Evolutionary conservation across 257 asterid species (phyloP).

Genomic region (Coffea canephora): DNA sequence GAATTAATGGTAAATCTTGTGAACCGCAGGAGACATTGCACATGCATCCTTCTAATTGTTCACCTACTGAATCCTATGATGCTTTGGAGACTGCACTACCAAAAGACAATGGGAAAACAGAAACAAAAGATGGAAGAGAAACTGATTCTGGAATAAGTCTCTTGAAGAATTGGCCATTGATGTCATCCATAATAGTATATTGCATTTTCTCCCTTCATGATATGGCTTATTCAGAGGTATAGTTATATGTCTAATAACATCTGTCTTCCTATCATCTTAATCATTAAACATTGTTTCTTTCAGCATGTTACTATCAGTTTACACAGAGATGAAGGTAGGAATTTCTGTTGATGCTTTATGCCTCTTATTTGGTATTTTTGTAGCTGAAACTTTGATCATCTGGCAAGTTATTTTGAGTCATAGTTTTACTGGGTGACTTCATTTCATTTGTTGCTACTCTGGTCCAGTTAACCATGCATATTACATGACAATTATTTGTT

Average conservation of each 20-base stretch:
- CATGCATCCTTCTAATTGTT: constrained; percentile 31
- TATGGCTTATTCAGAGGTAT: constrained; percentile 86
- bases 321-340: background rate
- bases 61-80: constrained; percentile 22
- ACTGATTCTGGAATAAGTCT: constrained; percentile 35
- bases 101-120: constrained; percentile 16
- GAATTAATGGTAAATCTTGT: background rate
- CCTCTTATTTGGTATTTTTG: background rate
- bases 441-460: background rate
- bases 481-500: background rate
- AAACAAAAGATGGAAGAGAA: constrained; percentile 26
- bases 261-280: background rate
- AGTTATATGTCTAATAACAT: background rate
- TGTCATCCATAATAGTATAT: constrained; percentile 71
- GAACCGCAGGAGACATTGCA: constrained; percentile 77
- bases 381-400: background rate
- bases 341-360: background rate
- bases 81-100: constrained; percentile 31
- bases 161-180: constrained; percentile 63
- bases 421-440: background rate
- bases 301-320: background rate
- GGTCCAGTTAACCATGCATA: too few relatives aligned
- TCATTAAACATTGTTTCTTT: background rate
- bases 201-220: constrained; percentile 86
- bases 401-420: background rate